phyloP scores from a whole-genome alignment of 192 early-diverging fungal species.

The Entophlyctis luteolus region DNA sequence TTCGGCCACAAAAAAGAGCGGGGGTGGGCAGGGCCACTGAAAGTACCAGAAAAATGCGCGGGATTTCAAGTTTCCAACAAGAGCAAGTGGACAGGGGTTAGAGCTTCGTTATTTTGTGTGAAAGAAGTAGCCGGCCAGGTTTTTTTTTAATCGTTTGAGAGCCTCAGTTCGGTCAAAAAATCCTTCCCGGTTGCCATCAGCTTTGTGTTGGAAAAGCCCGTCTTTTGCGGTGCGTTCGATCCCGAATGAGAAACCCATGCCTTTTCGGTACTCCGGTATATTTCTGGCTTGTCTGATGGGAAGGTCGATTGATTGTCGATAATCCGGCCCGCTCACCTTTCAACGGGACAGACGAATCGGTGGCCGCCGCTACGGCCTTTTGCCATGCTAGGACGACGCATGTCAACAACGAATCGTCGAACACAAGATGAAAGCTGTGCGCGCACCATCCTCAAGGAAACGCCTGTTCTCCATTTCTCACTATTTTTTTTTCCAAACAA shows the following conservation, averaged over 20 bases:
- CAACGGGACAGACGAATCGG: neutral
- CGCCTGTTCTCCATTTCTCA: neutral
- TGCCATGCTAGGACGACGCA: neutral
- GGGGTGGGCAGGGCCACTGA: too few relatives aligned
- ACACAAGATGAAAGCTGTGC: neutral
- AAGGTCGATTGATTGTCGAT: neutral
- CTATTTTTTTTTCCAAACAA: neutral
- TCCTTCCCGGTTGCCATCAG: slow-evolving; percentile 28
- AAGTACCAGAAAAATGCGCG: too few relatives aligned
- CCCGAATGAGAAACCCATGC: neutral
- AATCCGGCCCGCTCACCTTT: neutral
- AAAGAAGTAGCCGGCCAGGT: too few relatives aligned
- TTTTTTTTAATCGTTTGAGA: neutral
- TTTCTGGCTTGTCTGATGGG: slow-evolving; percentile 13
- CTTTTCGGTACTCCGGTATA: slow-evolving; percentile 9
- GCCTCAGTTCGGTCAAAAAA: slow-evolving; percentile 10
- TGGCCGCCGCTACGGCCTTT: neutral
- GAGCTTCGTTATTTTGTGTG: too few relatives aligned
- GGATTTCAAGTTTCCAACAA: too few relatives aligned
- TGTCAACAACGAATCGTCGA: too few relatives aligned
- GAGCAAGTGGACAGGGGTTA: too few relatives aligned
- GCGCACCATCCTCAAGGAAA: neutral
- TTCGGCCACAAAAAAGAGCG: too few relatives aligned
- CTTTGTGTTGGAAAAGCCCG: neutral
- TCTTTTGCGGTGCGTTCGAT: neutral